Base-by-base conservation (phyloP, 140 eudicot genomes). In the Anethum foeniculum region DNA sequence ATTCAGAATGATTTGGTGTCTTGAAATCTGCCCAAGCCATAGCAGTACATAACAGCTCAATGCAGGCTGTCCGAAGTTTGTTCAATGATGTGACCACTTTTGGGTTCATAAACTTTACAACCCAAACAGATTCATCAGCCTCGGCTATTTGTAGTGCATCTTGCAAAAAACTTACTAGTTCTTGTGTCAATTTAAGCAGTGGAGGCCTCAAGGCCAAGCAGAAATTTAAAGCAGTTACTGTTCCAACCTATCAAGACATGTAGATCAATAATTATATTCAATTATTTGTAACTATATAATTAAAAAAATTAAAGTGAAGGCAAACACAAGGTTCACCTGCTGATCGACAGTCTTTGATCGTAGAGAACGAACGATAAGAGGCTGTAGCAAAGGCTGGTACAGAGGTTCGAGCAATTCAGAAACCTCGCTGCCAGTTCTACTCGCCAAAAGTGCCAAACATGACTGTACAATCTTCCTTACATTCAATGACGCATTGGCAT, bases 11-110 rank as follows among this genome's bases (percentile, higher is more conserved):
- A 87, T 96, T 96, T 82, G 88, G 94, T 47, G 97, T 96, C 85
- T 96, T 96, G 49, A 96, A 93, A 86, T 96, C 99, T 67, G 96
- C 88, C 98, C 99, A 96, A n/a, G 99, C 94, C 99, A 96, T 96
- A 81, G 99, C 99, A 78, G 99, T 96, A 79, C 99, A 96, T 38
- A 96, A 83, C 77, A 96, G 89, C 83, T 96, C 99, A 84, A 96
- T 96, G 89, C 99, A 96, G 84, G 96, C 92, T 16, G 99, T 96
- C 52, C 97, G 93, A 68, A 96, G 98, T 77, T 93, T 96, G 83
- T 91, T 91, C 88, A 96, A 88, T 44, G 99, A 96, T 78, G 92
- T 87, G 47, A 90, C 96, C 74, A 91, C 91, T 84, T 91, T 96
- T 6, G 99, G 98, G 82, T 93, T 96, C 96, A 96, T 88, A 88